A percentile compares a stretch with the other conserved stretches of the same genome.
These are phyloP conservation scores for Persicaria tinctoria DNA, from an alignment of 148 eudicot species.

Conservation along the genomic window DNA sequence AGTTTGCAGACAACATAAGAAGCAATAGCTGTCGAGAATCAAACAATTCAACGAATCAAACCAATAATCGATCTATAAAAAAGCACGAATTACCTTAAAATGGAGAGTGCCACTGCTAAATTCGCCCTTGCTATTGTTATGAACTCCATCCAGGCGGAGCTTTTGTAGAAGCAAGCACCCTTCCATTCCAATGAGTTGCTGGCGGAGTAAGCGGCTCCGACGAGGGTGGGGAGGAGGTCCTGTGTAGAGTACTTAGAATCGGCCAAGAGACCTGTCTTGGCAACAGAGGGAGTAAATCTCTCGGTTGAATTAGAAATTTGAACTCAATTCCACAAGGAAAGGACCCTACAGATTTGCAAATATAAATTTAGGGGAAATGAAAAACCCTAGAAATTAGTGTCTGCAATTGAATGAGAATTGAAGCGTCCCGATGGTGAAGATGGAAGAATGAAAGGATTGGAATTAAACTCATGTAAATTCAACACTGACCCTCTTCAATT, in stretches of 20 bases:
- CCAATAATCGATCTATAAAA: neutral
- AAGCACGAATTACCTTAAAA: conserved; percentile 42
- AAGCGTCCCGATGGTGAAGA: no score
- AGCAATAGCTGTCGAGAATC: neutral
- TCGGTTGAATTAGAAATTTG: conserved; percentile 42
- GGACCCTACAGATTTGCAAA: no score
- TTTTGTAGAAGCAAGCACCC: conserved; percentile 86
- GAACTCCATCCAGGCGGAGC: conserved; percentile 86
- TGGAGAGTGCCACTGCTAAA: conserved; percentile 98
- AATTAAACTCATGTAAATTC: no score
- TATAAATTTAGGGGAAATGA: no score
- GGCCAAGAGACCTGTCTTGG: conserved; percentile 68
- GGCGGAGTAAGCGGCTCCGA: conserved; percentile 48
- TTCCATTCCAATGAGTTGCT: conserved; percentile 53
- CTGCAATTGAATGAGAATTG: no score
- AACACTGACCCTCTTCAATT: no score
- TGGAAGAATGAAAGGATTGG: no score
- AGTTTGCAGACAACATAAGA: neutral
- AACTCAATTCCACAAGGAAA: neutral
- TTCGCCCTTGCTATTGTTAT: conserved; percentile 53
- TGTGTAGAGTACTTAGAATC: conserved; percentile 39
- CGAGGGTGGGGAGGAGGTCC: conserved; percentile 80
- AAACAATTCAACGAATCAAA: neutral
- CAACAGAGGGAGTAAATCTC: conserved; percentile 58
- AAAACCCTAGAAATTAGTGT: neutral